A percentile compares a stretch with the other conserved stretches of the same genome.
Evolutionary conservation across 106 monocot genomes (phyloP).

Genomic region (Vanilla planifolia): DNA sequence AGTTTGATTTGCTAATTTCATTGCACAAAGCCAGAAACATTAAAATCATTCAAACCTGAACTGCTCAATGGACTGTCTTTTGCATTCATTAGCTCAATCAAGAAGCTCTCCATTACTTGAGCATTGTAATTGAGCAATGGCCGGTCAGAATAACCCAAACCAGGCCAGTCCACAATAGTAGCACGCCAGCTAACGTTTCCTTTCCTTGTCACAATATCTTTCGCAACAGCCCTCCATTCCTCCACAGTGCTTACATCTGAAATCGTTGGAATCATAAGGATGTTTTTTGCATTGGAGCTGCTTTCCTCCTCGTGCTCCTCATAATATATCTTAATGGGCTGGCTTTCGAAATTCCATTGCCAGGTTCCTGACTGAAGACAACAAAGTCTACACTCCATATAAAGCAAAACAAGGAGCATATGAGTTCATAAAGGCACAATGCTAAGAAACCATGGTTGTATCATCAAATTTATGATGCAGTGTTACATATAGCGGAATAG

Average conservation of each 20-base stretch:
- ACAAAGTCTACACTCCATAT: not conserved
- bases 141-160: constrained; percentile 88
- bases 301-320: constrained; percentile 57
- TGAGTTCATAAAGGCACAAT: not conserved
- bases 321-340: constrained; percentile 58
- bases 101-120: constrained; percentile 89
- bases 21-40: constrained; percentile 1
- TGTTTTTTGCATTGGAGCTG: constrained; percentile 32
- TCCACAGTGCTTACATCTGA: constrained; percentile 98
- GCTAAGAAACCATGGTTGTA: not conserved
- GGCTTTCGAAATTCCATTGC: constrained; percentile 72
- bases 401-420: not conserved
- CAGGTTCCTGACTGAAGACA: constrained; percentile 61
- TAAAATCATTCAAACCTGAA: constrained; percentile 34
- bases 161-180: constrained; percentile 97
- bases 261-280: constrained; percentile 93
- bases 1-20: not conserved
- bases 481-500: not conserved
- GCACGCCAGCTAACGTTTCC: constrained; percentile 51
- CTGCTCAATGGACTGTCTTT: constrained; percentile 51
- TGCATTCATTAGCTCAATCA: constrained; percentile 59
- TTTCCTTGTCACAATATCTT: constrained; percentile 58
- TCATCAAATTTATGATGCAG: not conserved
- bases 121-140: constrained; percentile 81
- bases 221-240: constrained; percentile 87